Base-by-base conservation (phyloP, 1,284 basidiomycete species). In the Microbotryomycetes sp. region DNA sequence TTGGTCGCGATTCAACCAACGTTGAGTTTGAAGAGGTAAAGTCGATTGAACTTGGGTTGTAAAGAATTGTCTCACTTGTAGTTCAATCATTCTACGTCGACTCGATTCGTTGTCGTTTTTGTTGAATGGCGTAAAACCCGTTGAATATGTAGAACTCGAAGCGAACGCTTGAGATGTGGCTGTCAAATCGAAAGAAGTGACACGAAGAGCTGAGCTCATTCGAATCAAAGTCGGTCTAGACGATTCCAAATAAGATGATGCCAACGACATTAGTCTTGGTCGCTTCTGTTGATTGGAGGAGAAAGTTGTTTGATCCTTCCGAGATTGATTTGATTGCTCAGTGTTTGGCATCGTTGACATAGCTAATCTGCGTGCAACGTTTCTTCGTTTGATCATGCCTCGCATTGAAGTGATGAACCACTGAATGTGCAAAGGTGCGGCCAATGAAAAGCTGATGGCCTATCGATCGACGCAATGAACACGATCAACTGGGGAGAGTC, bases 371-470 rank as follows among this genome's bases (percentile, higher is more conserved):
- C 51, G 51, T 6, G 51, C 26, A 14, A 30, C 29, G 5, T 31
- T 32, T 0, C 25, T 47, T 19, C 48, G 48, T n/a, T 28, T 46
- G 19, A 58, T 29, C 48, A 58, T 50, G 22, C 48, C 48, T 6
- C 31, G 16, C 26, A 54, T 9, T 23, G 58, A 54, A 25, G 51
- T 32, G 31, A 32, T 32, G 31, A 60, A 60, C 58, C 58, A 60
- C 4, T 22, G 22, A n/a, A 60, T 49, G 52, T 60, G 58, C 25
- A 60, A 31, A 25, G 58, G 58, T 19, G 58, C 51, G 9, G 58
- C 47, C 29, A 32, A 23, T 28, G 28, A 15, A 47, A 60, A 32
- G 16, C 36, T 53, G 31, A 60, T 12, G 3, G 49, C 49, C 49
- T 51, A 28, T 6, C 9, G 19, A n/a, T n/a, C n/a, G n/a, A n/a